Evolutionary conservation across 2,329 filamentous ascomycete species (phyloP), one percentile per base, ranked within the genome.

Genomic region (Sporothrix mexicana): DNA sequence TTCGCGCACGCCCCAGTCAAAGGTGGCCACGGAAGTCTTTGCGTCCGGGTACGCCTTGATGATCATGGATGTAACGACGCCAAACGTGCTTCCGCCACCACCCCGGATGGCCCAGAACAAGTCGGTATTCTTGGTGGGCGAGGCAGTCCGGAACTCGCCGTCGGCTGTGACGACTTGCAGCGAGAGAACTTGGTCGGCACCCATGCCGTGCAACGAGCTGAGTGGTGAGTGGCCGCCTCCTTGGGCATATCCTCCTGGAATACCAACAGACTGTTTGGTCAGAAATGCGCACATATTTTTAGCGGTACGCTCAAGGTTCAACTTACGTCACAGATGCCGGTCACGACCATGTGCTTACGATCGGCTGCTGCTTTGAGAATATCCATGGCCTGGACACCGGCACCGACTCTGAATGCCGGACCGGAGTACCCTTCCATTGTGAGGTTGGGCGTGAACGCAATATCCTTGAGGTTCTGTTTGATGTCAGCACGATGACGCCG

Each of bases 91-190:
- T 1, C 83, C 84, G 1, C 87, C 86, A 9, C 87, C 86, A 8
- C 86, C 86, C 66, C 81, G 80, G 1, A 88, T 79, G 7, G 87
- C 88, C 87, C 87, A 90, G 79, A 87, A 89, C 0, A 90, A 80
- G 70, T 89, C 87, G 0, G 80, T 62, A 73, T 88, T 85, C 23
- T 81, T 73, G 66, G 78, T 80, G 4, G 78, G 75, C 49, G 78
- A 81, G 5, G 81, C 81, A 0, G 75, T 81, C 5, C 83, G 77
- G 36, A 81, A 72, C 0, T 73, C 70, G 9, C 83, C 83, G 41
- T 80, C 75, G 0, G 83, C 80, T 0, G 82, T 78, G 53, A 85
- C 79, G 3, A 85, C 81, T 45, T 83, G 77, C 6, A 79, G 79
- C 72, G 84, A 82, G 49, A 85, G 80, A 0, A 83, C 79, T 75